Conservation (phyloP, 106 monocot species). For the Dendrobium chrysotoxum region DNA sequence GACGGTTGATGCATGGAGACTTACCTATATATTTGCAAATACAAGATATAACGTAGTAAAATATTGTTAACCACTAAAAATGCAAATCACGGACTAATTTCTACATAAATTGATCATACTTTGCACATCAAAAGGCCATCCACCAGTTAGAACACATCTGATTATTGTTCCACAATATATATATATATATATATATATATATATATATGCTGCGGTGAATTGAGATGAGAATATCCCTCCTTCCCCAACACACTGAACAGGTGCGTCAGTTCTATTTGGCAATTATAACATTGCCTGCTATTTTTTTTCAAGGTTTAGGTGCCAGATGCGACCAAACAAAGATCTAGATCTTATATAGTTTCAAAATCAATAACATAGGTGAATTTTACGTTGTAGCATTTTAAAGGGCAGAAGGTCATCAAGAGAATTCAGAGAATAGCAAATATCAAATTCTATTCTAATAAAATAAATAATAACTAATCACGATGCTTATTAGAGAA, state of each 20-base stretch:
- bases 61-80: no score
- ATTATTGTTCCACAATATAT: no score
- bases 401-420: neutral
- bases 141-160: no score
- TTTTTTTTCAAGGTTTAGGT: neutral
- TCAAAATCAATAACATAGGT: neutral
- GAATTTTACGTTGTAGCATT: neutral
- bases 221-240: no score
- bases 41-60: no score
- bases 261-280: neutral
- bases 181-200: no score
- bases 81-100: no score
- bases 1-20: no score
- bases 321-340: neutral
- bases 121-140: no score
- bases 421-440: neutral
- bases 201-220: no score
- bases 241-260: neutral
- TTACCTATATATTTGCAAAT: no score
- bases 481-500: neutral
- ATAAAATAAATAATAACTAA: neutral
- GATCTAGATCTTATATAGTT: neutral
- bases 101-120: no score
- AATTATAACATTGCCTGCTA: neutral
- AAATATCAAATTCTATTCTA: slow-evolving; percentile 2